A percentile compares a stretch with the other conserved stretches of the same genome.
phyloP scores from a whole-genome alignment of 1,284 basidiomycete genomes.

The Trametes pubescens region DNA sequence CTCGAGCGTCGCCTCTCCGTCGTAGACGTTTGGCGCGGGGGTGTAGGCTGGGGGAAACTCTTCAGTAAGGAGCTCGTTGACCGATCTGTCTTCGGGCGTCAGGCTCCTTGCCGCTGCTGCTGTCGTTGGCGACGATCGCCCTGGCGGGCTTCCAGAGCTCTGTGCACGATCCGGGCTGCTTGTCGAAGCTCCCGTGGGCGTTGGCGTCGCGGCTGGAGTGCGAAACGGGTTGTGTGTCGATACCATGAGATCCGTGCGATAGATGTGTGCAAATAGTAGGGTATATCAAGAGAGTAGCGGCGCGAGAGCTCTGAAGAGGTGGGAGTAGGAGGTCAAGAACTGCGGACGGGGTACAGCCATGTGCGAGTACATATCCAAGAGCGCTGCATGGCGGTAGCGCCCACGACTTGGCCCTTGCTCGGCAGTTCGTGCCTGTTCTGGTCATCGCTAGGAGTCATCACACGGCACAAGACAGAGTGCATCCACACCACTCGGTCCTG shows the following conservation, averaged over 20 bases:
- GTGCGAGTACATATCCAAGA: slow-evolving; percentile 2
- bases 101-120: slow-evolving; percentile 10
- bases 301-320: neutral
- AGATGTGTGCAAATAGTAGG: neutral
- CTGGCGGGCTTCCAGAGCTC: slow-evolving; percentile 9
- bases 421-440: neutral
- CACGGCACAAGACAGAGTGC: neutral
- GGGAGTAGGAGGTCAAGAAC: neutral
- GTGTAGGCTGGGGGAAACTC: slow-evolving; percentile 76
- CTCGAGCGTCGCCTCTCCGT: slow-evolving; percentile 69
- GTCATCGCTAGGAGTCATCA: neutral
- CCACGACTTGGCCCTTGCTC: neutral
- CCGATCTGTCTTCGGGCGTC: slow-evolving; percentile 16
- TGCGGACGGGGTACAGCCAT: slow-evolving; percentile 12
- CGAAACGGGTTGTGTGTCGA: slow-evolving; percentile 45
- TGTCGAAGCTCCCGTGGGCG: slow-evolving; percentile 31
- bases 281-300: neutral
- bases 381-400: neutral
- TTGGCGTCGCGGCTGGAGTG: slow-evolving; percentile 36
- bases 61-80: slow-evolving; percentile 44
- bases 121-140: slow-evolving; percentile 21
- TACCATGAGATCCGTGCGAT: slow-evolving; percentile 19
- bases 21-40: slow-evolving; percentile 54
- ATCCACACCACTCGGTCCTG: neutral
- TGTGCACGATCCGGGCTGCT: neutral